Percentiles rank a stretch among this genome's conserved stretches.
phyloP scores from a whole-genome alignment of 352 stramenopile species.

The Globisporangium mamillatum region DNA sequence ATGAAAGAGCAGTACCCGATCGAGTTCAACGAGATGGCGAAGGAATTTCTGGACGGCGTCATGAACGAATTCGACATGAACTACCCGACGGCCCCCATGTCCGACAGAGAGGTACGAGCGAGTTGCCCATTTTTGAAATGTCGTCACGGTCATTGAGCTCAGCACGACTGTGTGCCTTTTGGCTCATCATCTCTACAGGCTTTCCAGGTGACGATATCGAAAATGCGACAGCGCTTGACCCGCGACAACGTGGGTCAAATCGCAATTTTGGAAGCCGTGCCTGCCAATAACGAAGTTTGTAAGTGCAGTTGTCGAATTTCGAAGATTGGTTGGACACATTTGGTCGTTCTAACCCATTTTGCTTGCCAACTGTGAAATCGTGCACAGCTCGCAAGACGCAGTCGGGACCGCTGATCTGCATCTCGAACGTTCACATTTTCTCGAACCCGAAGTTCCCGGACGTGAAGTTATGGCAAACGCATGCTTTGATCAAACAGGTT shows the following conservation, averaged over 20 bases:
- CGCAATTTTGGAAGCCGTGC: slow-evolving; percentile 94
- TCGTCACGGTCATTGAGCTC: too few species aligned
- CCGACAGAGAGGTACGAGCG: slow-evolving; percentile 45
- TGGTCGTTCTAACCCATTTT: too few species aligned
- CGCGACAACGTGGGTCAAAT: slow-evolving; percentile 99
- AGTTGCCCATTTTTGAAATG: neutral
- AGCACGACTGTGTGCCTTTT: neutral
- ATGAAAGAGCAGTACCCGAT: slow-evolving; percentile 92
- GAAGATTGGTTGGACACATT: too few species aligned
- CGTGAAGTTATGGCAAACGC: slow-evolving; percentile 98
- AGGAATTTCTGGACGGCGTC: slow-evolving; percentile 61
- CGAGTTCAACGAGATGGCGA: slow-evolving; percentile 96
- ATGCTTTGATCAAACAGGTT: slow-evolving; percentile 84
- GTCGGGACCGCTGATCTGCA: slow-evolving; percentile 83
- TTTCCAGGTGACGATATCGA: slow-evolving; percentile 42
- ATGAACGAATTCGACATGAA: slow-evolving; percentile 79
- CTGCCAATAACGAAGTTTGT: slow-evolving; percentile 72
- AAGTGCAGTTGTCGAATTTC: slow-evolving; percentile 16
- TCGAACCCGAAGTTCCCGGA: slow-evolving; percentile 98
- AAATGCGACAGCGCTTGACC: slow-evolving; percentile 87
- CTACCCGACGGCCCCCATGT: slow-evolving; percentile 63
- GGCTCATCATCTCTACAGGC: slow-evolving; percentile 18
- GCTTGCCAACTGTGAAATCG: neutral
- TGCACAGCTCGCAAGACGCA: slow-evolving; percentile 38
- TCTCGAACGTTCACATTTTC: slow-evolving; percentile 98